Percentiles rank a stretch among this genome's conserved stretches.
These are phyloP conservation scores for Metschnikowia sp. DNA, from an alignment of 805 yeast genomes.

Conservation along the genomic window DNA sequence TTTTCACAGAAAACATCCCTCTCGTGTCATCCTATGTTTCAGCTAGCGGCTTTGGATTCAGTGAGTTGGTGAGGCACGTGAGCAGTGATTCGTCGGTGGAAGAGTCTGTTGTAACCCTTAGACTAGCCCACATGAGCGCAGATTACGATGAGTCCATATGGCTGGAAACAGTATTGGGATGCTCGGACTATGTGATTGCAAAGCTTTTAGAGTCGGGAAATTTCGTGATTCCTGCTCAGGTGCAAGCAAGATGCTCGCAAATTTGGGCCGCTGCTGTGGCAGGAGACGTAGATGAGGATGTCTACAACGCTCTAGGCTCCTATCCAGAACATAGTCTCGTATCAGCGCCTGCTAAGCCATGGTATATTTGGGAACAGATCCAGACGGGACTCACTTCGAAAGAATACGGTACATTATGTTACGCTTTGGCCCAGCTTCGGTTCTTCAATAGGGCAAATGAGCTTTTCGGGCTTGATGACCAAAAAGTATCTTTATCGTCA, in stretches of 20 bases:
- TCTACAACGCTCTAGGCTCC: neutral
- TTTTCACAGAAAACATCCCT: conserved; percentile 16
- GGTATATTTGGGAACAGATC: conserved; percentile 5
- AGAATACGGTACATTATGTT: conserved; percentile 20
- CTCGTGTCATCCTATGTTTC: conserved; percentile 22
- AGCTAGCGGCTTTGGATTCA: neutral
- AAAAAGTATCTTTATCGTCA: conserved; percentile 7
- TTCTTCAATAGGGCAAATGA: conserved; percentile 25
- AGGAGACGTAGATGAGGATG: neutral
- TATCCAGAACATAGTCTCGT: neutral
- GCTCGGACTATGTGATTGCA: conserved; percentile 14
- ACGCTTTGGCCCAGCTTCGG: conserved; percentile 22
- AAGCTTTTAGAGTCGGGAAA: conserved; percentile 16
- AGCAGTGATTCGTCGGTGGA: conserved; percentile 2
- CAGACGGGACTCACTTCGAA: conserved; percentile 17
- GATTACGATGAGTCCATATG: neutral
- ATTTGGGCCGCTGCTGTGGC: neutral
- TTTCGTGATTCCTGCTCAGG: neutral
- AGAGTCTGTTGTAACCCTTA: conserved; percentile 3
- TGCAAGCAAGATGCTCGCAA: neutral
- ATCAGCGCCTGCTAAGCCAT: neutral
- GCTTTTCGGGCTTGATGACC: conserved; percentile 1
- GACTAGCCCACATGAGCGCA: neutral
- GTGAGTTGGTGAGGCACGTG: conserved; percentile 1
- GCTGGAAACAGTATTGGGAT: conserved; percentile 9